Evolutionary conservation across 2,329 filamentous ascomycete genomes (phyloP).

Genomic region (Aspergillus floridensis): DNA sequence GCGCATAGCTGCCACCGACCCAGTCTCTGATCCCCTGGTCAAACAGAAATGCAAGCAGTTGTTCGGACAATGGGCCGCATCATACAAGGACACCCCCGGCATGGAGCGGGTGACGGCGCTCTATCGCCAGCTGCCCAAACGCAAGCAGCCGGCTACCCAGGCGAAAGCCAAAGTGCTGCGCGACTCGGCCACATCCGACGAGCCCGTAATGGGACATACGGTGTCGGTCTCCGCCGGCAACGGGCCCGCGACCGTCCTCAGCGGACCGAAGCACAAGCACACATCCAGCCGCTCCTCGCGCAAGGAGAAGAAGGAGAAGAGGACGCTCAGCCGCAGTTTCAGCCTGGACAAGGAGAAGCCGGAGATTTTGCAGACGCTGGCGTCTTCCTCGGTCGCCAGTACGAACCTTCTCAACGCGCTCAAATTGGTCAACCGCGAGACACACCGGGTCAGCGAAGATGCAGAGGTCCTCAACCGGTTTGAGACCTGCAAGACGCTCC

Average conservation of each 20-base stretch:
- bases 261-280: conserved; percentile 35
- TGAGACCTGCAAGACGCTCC: conserved; percentile 79
- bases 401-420: conserved; percentile 86
- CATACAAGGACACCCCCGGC: conserved; percentile 77
- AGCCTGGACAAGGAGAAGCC: conserved; percentile 85
- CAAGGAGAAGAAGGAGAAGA: conserved; percentile 46
- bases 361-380: conserved; percentile 82
- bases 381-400: conserved; percentile 83
- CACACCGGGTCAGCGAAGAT: conserved; percentile 83
- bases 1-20: conserved; percentile 79
- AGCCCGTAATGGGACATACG: conserved; percentile 37
- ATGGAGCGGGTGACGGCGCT: conserved; percentile 76
- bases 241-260: conserved; percentile 39
- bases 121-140: conserved; percentile 66
- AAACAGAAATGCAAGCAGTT: conserved; percentile 81
- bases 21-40: conserved; percentile 81
- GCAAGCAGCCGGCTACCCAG: conserved; percentile 70
- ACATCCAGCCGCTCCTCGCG: conserved; percentile 41
- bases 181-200: conserved; percentile 63
- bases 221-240: conserved; percentile 40
- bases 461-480: conserved; percentile 71
- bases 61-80: conserved; percentile 79
- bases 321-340: conserved; percentile 61
- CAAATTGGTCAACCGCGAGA: conserved; percentile 86
- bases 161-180: conserved; percentile 78